Base-by-base conservation (phyloP, 306 rosid species). In the Bauhinia variegata region DNA sequence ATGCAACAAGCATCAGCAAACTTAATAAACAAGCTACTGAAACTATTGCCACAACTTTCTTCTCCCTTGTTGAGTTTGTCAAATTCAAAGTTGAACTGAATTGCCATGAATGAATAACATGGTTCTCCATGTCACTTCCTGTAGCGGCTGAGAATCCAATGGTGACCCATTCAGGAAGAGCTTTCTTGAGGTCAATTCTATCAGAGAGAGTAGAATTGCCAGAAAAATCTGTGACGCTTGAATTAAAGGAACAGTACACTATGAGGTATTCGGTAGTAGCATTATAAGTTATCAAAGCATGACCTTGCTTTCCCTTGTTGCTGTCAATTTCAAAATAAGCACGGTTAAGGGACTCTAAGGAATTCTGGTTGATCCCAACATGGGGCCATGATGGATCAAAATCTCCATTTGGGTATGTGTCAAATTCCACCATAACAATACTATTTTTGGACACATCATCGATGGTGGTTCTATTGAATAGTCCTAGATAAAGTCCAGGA, bases 381-480 rank as follows among this genome's bases (percentile, higher is more conserved):
- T 56, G 79, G 10, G 48, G 30, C 39, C 12, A 3, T 11, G 31
- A 11, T 5, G 55, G 78, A 16, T 75, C 80, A 61, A 48, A 46
- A 0, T 0, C 2, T 0, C 0, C 1, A 6, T 28, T 30, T 0
- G 52, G 0, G 11, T 6, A 63, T 41, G 55, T 72, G 18, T 81
- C 79, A 14, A 81, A 81, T 70, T 68, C 74, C 33, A 81, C 73
- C 0, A 59, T 58, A 8, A 81, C 70, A 13, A 68, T 48, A 2
- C 8, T 48, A 51, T 75, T 66, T 11, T 16, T 19, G 7, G 78
- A 32, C 31, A 5, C 8, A 9, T 28, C 36, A 4, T 14, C n/a
- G 8, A 6, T 53, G 16, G 32, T 11, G 61, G 66, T 63, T 37
- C 13, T 7, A 11, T 18, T 55, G 57, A 75, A 36, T 13, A 68